Percentiles rank a stretch among this genome's conserved stretches.
These are phyloP conservation scores for Chlorella sp. DNA, from an alignment of 139 green algal species.

Conservation along the genomic window DNA sequence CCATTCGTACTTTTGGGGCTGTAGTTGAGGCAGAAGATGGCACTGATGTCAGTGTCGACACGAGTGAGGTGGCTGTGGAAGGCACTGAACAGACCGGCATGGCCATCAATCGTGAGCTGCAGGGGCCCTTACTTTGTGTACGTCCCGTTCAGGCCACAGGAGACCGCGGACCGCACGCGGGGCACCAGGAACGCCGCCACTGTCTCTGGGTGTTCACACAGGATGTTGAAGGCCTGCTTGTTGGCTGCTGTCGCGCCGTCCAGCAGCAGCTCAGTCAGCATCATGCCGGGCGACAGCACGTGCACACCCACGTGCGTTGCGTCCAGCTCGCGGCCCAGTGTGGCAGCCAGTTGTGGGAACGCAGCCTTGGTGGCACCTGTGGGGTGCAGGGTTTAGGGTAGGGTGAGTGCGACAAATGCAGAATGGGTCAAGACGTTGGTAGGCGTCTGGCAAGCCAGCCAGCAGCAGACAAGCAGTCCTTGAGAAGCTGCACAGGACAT, in stretches of 20 bases:
- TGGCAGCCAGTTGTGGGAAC: constrained; percentile 62
- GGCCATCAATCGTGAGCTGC: too few relatives aligned
- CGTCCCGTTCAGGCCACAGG: constrained; percentile 23
- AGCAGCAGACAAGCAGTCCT: too few relatives aligned
- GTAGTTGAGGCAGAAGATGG: too few relatives aligned
- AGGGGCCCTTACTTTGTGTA: constrained; percentile 22
- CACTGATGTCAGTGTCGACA: too few relatives aligned
- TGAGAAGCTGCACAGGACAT: too few relatives aligned
- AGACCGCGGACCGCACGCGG: constrained; percentile 48
- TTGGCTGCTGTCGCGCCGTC: constrained; percentile 55
- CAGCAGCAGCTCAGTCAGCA: constrained; percentile 85
- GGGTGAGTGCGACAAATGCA: too few relatives aligned
- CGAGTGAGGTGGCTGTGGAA: too few relatives aligned
- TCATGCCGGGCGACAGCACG: constrained; percentile 65
- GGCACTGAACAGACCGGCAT: too few relatives aligned
- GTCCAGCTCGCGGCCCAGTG: constrained; percentile 41
- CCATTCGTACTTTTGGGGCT: too few relatives aligned
- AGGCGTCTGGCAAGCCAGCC: too few relatives aligned
- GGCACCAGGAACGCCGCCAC: constrained; percentile 77
- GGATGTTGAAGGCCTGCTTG: constrained; percentile 84
- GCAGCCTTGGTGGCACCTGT: constrained; percentile 79
- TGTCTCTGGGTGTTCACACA: constrained; percentile 86
- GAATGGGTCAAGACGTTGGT: too few relatives aligned
- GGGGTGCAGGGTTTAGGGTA: too few relatives aligned
- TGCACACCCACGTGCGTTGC: constrained; percentile 13